A percentile compares a stretch with the other conserved stretches of the same genome.
Conservation (phyloP, 2,329 filamentous ascomycete genomes). For the Ilyonectria robusta region DNA sequence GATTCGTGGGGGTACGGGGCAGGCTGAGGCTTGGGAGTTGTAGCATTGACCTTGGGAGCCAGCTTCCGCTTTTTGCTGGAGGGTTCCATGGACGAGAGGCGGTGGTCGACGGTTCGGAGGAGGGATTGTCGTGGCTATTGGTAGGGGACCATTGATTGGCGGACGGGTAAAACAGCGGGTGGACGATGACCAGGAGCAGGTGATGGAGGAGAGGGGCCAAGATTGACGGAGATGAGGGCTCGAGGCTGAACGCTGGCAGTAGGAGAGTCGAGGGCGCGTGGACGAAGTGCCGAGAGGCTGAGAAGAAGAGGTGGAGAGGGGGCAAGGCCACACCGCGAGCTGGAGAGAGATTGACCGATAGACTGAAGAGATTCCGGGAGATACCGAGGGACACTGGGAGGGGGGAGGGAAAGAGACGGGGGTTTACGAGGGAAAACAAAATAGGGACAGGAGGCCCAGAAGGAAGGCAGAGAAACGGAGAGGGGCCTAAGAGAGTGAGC, state of each 20-base stretch:
- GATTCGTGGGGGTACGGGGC: conserved; percentile 53
- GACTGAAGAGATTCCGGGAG: conserved; percentile 29
- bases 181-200: conserved; percentile 9
- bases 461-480: conserved; percentile 15
- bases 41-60: conserved; percentile 58
- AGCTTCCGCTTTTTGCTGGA: conserved; percentile 61
- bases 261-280: conserved; percentile 7
- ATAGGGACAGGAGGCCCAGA: background rate
- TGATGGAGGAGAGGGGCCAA: conserved; percentile 6
- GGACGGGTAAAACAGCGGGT: conserved; percentile 14
- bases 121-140: conserved; percentile 38
- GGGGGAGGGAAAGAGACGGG: conserved; percentile 26
- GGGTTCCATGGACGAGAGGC: conserved; percentile 56
- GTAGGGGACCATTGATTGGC: conserved; percentile 44
- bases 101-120: conserved; percentile 33
- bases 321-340: conserved; percentile 23
- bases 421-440: conserved; percentile 16
- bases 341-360: conserved; percentile 25
- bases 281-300: conserved; percentile 9
- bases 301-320: conserved; percentile 10
- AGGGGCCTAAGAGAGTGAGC: background rate
- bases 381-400: conserved; percentile 24
- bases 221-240: background rate
- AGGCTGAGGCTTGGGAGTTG: conserved; percentile 50
- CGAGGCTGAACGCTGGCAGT: background rate